Base-by-base conservation (phyloP, 495 filamentous ascomycete species). In the Podospora comata region DNA sequence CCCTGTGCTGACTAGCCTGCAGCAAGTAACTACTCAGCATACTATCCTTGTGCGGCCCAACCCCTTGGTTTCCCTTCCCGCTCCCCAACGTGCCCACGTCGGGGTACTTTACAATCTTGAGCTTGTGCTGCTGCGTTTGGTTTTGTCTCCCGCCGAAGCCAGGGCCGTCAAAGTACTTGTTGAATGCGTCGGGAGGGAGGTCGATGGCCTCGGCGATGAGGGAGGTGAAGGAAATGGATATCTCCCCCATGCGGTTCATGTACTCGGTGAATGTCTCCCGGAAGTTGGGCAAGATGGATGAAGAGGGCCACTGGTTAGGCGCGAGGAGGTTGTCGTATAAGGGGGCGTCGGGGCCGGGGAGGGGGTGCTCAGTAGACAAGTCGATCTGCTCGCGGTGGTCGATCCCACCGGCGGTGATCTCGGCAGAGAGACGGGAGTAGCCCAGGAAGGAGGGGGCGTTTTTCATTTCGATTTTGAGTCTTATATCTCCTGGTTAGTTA, bases 1-100 rank as follows among this genome's bases (percentile, higher is more conserved):
- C 93, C 2, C 74, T 81, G 73, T 97, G 95, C 1, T 82, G 78
- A n/a, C 87, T 89, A 2, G 89, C 92, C 78, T 97, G 95, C 30
- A 97, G 85, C 53, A 99, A 85, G 77, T 94, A 97, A 23, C 87
- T 91, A 13, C 90, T 89, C 55, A 97, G 86, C 85, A 94, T 94
- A 62, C 86, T 90, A 78, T 99, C 95, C 77, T 99, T 99, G 78
- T 99, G 95, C 9, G 95, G 90, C 0, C 95, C 93, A 2, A 96
- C 92, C 23, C 93, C 93, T 73, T 91, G 89, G 11, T 85, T 83
- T 62, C 84, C 79, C 48, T 78, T 79, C 19, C 79, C 81, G 48
- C 74, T 88, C 75, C 13, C 81, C 5, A 88, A 74, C 68, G 78
- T 75, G 4, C 83, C 76, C 1, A 86, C 79, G 73, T 91, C 87